Conservation (phyloP, 257 asterid species). For the Mentha longifolia region DNA sequence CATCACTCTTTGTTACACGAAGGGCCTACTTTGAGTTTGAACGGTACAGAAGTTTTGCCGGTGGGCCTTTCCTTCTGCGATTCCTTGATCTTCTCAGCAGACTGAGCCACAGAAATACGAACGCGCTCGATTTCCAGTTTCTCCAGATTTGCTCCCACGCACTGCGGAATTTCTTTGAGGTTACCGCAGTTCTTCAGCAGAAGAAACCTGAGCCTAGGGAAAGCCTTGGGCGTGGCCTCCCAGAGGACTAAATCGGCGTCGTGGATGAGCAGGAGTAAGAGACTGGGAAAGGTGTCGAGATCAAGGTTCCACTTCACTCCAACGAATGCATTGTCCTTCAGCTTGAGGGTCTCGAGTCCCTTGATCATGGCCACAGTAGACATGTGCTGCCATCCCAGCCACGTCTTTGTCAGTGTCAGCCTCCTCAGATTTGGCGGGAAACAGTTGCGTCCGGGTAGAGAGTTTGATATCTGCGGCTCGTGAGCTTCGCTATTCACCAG, state of each 20-base stretch:
- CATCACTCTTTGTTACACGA: neutral
- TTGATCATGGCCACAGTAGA: neutral
- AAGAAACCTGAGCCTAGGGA: slow-evolving; percentile 41
- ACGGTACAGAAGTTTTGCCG: neutral
- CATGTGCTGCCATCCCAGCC: slow-evolving; percentile 35
- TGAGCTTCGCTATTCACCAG: slow-evolving; percentile 4
- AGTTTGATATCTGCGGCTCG: neutral
- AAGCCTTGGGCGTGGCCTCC: slow-evolving; percentile 34
- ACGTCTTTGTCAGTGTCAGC: slow-evolving; percentile 36
- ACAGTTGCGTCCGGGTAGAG: slow-evolving; percentile 18
- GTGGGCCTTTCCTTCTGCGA: neutral
- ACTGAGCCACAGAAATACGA: neutral
- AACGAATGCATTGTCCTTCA: slow-evolving; percentile 19
- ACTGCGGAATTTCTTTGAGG: slow-evolving; percentile 34
- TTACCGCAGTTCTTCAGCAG: slow-evolving; percentile 32
- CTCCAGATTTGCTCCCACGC: slow-evolving; percentile 35
- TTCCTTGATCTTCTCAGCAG: neutral
- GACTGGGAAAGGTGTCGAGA: slow-evolving; percentile 20
- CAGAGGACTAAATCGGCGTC: slow-evolving; percentile 37
- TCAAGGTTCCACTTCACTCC: slow-evolving; percentile 37
- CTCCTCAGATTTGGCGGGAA: slow-evolving; percentile 43
- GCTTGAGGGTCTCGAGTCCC: neutral
- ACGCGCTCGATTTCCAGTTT: slow-evolving; percentile 28
- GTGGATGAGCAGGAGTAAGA: slow-evolving; percentile 38
- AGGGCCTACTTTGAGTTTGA: neutral